Evolutionary conservation across 129 eudicot genomes (phyloP).

Genomic region (Flaveria brownii): DNA sequence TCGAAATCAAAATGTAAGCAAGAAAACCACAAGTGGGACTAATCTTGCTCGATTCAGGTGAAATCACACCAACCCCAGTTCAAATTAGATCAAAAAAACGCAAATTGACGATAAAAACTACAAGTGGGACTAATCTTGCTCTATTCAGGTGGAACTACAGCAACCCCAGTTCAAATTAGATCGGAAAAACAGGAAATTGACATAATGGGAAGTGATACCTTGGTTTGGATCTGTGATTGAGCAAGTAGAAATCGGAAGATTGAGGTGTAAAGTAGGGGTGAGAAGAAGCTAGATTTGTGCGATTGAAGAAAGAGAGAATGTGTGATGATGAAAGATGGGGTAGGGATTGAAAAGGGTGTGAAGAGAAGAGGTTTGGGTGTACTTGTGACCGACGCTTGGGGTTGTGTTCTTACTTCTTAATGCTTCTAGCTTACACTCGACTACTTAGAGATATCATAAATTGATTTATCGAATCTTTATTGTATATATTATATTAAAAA

Average conservation of each 20-base stretch:
- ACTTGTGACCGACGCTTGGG: conserved; percentile 46
- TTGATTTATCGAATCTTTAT: too few relatives aligned
- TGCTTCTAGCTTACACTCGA: neutral
- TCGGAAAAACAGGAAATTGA: conserved; percentile 11
- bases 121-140: conserved; percentile 2
- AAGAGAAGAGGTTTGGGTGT: neutral
- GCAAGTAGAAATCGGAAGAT: conserved; percentile 13
- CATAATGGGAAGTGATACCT: conserved; percentile 18
- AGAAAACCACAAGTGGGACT: neutral
- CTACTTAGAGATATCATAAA: neutral
- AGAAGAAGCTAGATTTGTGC: conserved; percentile 33
- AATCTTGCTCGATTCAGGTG: conserved; percentile 3
- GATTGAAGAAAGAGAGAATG: conserved; percentile 34
- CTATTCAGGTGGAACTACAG: conserved; percentile 9
- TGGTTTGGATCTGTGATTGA: conserved; percentile 34
- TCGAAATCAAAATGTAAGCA: conserved; percentile 17
- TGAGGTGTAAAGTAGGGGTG: conserved; percentile 36
- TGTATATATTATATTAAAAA: too few relatives aligned
- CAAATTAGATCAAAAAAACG: conserved; percentile 13
- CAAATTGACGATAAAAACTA: neutral
- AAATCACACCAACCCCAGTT: conserved; percentile 14
- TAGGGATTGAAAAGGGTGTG: neutral
- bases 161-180: conserved; percentile 16
- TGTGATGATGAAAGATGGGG: conserved; percentile 21
- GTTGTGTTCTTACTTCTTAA: neutral